Percentiles rank a stretch among this genome's conserved stretches.
Evolutionary conservation across 306 rosid genomes (phyloP).

Genomic region (Dalbergia cochinchinensis): DNA sequence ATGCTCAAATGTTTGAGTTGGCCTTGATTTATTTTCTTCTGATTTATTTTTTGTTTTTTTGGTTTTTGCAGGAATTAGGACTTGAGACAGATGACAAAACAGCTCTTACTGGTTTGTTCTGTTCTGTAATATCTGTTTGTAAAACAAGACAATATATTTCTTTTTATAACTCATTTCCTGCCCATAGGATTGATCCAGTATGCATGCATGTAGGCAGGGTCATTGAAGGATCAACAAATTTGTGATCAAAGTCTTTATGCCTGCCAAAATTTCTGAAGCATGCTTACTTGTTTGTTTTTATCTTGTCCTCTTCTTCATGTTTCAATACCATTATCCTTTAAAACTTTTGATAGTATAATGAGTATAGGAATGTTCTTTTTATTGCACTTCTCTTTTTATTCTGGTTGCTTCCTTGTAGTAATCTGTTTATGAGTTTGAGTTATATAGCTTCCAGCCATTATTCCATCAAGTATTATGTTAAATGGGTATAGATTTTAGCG

Average conservation of each 20-base stretch:
- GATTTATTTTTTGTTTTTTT: neutral
- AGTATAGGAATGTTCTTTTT: slow-evolving; percentile 28
- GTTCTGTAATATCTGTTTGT: slow-evolving; percentile 35
- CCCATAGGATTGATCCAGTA: slow-evolving; percentile 4
- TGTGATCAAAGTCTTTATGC: slow-evolving; percentile 31
- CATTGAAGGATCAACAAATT: slow-evolving; percentile 14
- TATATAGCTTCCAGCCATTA: slow-evolving; percentile 25
- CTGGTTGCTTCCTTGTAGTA: slow-evolving; percentile 28
- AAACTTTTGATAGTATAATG: neutral
- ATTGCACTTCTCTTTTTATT: slow-evolving; percentile 8
- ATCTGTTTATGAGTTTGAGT: slow-evolving; percentile 17
- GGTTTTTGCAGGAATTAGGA: slow-evolving; percentile 83
- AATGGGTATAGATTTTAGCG: slow-evolving; percentile 31
- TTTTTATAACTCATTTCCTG: slow-evolving; percentile 34
- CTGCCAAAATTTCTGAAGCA: slow-evolving; percentile 12
- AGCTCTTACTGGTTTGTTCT: slow-evolving; percentile 90
- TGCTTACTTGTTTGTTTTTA: slow-evolving; percentile 26
- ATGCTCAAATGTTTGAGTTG: neutral
- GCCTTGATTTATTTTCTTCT: slow-evolving; percentile 35
- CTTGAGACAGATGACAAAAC: slow-evolving; percentile 99
- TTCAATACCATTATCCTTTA: neutral
- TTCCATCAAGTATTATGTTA: slow-evolving; percentile 23
- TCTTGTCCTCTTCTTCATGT: slow-evolving; percentile 10
- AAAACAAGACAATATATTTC: slow-evolving; percentile 18
- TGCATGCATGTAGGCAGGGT: slow-evolving; percentile 21